Evolutionary conservation across 208 protist genomes (phyloP).

Genomic region (Trypanosoma cruzi): DNA sequence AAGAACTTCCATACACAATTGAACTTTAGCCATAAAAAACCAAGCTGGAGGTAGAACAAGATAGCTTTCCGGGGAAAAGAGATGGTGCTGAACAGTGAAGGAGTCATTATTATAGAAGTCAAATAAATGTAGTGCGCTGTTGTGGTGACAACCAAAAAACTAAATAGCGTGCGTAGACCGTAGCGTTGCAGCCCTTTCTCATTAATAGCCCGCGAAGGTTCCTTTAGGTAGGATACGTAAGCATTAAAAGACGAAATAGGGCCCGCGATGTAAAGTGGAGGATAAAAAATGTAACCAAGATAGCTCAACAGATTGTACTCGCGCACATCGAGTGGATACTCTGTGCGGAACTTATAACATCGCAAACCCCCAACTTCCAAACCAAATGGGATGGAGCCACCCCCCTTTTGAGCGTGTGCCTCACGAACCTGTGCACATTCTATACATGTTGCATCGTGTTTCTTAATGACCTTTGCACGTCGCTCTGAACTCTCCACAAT

Average conservation of each 20-base stretch:
- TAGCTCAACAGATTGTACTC: slow-evolving; percentile 86
- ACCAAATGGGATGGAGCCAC: slow-evolving; percentile 41
- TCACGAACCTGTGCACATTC: slow-evolving; percentile 35
- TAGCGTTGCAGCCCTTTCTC: slow-evolving; percentile 17
- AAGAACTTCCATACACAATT: slow-evolving; percentile 77
- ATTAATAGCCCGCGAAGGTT: slow-evolving; percentile 34
- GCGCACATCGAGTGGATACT: slow-evolving; percentile 38
- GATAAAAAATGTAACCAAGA: slow-evolving; percentile 89
- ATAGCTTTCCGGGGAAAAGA: slow-evolving; percentile 18
- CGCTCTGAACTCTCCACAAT: slow-evolving; percentile 2
- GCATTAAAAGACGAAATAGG: slow-evolving; percentile 92
- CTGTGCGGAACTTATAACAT: slow-evolving; percentile 67
- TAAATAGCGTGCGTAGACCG: slow-evolving; percentile 33
- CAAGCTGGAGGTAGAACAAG: slow-evolving; percentile 44
- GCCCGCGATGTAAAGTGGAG: slow-evolving; percentile 90
- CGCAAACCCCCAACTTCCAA: slow-evolving; percentile 24
- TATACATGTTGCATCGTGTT: slow-evolving; percentile 32
- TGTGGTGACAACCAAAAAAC: slow-evolving; percentile 13
- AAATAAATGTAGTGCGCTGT: slow-evolving; percentile 58
- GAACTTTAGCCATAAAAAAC: slow-evolving; percentile 81
- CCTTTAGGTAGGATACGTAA: slow-evolving; percentile 73
- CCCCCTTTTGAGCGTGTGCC: slow-evolving; percentile 22
- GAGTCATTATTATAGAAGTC: slow-evolving; percentile 32
- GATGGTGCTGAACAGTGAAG: slow-evolving; percentile 21
- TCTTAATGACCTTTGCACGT: slow-evolving; percentile 29